Evolutionary conservation across 768 basidiomycete species (phyloP), one percentile per base, ranked within the genome.

Genomic region (Pleurotus ostreatus): DNA sequence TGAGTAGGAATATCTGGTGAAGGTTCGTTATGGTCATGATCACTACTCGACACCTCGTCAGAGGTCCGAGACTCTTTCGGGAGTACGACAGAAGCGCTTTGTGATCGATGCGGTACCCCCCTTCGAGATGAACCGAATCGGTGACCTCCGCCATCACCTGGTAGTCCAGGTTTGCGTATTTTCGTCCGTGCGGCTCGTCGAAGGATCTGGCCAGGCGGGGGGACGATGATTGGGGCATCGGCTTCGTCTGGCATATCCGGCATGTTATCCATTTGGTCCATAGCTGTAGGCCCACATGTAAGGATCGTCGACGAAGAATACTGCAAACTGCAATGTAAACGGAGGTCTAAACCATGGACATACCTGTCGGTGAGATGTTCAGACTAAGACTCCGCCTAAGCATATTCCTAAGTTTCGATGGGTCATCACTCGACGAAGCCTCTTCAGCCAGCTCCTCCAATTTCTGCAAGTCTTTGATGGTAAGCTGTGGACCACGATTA

Each of bases 371-470:
- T 13, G 91, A 81, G 22, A 91, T 73, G 69, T 94, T 95, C 68
- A 94, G 74, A 70, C 92, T 95, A 56, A 97, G 77, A 69, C 91
- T 95, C 64, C 94, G 83, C 67, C 89, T 81, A 65, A 95, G 76
- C 59, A 89, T 82, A 54, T 77, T 91, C 66, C 88, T 81, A 65
- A 94, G 82, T 67, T 79, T 85, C 46, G 85, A 82, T 16, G 92
- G 87, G 74, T 94, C 94, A 64, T 88, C 87, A 64, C 82, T 92
- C 63, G 76, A 78, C 34, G 86, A 87, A 0, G 92, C 92, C 67
- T 96, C 92, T 72, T 95, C 92, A 39, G 94, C 94, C 30, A 98
- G 74, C 66, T 90, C 84, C 70, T 99, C 97, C 57, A 99, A 76
- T 68, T 86, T 88, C 70, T 98, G 95, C n/a, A 98, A 75, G 70